Conservation (phyloP, 805 yeast genomes). For the Lachancea lanzarotensis region DNA sequence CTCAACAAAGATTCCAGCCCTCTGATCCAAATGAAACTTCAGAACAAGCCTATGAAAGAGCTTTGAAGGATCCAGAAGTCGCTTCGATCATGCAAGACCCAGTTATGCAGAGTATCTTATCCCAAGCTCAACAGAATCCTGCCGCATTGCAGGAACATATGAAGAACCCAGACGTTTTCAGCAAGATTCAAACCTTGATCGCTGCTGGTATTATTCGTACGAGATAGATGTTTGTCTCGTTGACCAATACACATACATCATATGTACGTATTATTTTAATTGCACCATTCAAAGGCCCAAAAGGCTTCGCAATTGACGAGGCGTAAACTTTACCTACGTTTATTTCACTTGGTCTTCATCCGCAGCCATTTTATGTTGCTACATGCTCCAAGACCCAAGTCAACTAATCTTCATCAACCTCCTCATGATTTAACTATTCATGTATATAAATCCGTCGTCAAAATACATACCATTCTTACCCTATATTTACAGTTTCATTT, state of each 20-base stretch:
- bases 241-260: neutral
- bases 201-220: slow-evolving; percentile 84
- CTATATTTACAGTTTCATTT: neutral
- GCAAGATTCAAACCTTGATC: slow-evolving; percentile 80
- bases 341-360: neutral
- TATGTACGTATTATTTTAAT: too few species aligned
- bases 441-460: neutral
- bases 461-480: neutral
- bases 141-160: slow-evolving; percentile 96
- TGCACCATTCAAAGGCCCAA: too few species aligned
- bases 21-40: slow-evolving; percentile 79
- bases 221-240: slow-evolving; percentile 2
- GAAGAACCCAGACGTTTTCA: slow-evolving; percentile 89
- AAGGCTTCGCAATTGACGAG: neutral
- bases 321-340: too few species aligned
- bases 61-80: slow-evolving; percentile 89
- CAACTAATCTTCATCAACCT: too few species aligned
- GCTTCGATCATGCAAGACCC: slow-evolving; percentile 86
- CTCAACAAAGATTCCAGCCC: slow-evolving; percentile 71
- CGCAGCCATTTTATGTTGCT: too few species aligned
- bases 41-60: slow-evolving; percentile 89
- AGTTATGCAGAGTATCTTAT: slow-evolving; percentile 89
- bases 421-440: too few species aligned
- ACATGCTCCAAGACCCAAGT: too few species aligned
- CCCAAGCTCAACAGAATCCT: slow-evolving; percentile 91